Percentiles rank a stretch among this genome's conserved stretches.
Conservation (phyloP, 768 basidiomycete species). For the Hypholoma sublateritium region DNA sequence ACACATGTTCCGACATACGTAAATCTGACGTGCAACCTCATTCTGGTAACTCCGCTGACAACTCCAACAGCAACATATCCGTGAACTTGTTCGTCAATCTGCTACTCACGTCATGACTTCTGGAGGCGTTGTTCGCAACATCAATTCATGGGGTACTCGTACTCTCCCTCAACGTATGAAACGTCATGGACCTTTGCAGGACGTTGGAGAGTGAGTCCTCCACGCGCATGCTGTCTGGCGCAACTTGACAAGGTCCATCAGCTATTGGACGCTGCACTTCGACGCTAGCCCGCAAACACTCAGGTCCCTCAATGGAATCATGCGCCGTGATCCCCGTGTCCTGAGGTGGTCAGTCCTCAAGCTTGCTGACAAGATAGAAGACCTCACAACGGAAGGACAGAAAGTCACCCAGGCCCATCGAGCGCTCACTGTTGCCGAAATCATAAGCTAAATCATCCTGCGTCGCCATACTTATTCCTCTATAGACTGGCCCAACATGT, state of each 20-base stretch:
- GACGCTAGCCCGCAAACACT: constrained; percentile 80
- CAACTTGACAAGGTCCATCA: constrained; percentile 26
- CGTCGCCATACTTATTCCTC: neutral
- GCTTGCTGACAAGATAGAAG: constrained; percentile 70
- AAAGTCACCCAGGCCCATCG: constrained; percentile 33
- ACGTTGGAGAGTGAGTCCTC: constrained; percentile 72
- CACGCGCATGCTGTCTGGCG: neutral
- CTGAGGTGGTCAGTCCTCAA: constrained; percentile 82
- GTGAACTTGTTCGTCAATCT: constrained; percentile 69
- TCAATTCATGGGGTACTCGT: constrained; percentile 74
- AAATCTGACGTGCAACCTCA: constrained; percentile 23
- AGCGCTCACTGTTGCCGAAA: constrained; percentile 14
- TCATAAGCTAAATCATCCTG: constrained; percentile 15
- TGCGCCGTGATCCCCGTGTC: constrained; percentile 81
- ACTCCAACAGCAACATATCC: constrained; percentile 63
- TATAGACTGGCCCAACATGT: too few relatives aligned
- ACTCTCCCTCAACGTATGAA: constrained; percentile 76
- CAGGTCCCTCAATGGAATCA: constrained; percentile 57
- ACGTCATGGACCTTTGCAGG: constrained; percentile 53
- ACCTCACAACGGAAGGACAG: constrained; percentile 55
- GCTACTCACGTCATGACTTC: constrained; percentile 69
- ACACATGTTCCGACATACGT: constrained; percentile 77
- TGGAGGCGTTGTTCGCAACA: constrained; percentile 80
- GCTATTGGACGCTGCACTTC: constrained; percentile 91
- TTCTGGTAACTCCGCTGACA: neutral